phyloP scores from a whole-genome alignment of 306 rosid species.

The Astragalus membranaceus region DNA sequence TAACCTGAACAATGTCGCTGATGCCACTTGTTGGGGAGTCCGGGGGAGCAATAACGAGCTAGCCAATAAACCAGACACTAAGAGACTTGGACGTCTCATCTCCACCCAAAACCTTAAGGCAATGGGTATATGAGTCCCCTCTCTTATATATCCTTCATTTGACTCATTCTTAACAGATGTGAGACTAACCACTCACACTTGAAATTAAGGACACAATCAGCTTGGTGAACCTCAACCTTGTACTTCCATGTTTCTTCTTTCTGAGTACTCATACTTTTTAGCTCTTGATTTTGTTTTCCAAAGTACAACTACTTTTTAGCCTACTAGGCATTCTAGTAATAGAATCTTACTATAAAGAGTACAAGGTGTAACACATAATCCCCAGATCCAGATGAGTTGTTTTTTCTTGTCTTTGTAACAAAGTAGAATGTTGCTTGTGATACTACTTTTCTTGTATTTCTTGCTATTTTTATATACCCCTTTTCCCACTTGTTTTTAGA shows the following conservation, averaged over 20 bases:
- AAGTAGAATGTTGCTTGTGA: conserved; percentile 73
- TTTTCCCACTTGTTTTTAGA: conserved; percentile 10
- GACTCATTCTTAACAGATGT: no score
- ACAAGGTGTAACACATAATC: conserved; percentile 31
- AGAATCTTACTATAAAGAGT: conserved; percentile 16
- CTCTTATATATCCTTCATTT: no score
- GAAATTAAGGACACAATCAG: not conserved
- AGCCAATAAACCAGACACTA: no score
- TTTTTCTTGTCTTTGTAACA: conserved; percentile 82
- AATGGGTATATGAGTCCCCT: no score
- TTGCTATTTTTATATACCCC: not conserved
- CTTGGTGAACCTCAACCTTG: conserved; percentile 16
- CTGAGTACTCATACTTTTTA: conserved; percentile 18
- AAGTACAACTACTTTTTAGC: conserved; percentile 20
- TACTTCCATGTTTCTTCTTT: conserved; percentile 3
- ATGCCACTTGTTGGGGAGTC: no score
- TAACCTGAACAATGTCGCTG: no score
- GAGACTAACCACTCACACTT: no score
- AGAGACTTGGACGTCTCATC: no score
- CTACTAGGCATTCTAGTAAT: conserved; percentile 6
- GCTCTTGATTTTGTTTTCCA: conserved; percentile 19
- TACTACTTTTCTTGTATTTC: not conserved
- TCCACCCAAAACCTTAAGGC: no score
- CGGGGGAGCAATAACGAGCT: no score
- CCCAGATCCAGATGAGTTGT: conserved; percentile 44